phyloP scores from a whole-genome alignment of 2,329 filamentous ascomycete genomes.

The Emmonsiellopsis sp. region DNA sequence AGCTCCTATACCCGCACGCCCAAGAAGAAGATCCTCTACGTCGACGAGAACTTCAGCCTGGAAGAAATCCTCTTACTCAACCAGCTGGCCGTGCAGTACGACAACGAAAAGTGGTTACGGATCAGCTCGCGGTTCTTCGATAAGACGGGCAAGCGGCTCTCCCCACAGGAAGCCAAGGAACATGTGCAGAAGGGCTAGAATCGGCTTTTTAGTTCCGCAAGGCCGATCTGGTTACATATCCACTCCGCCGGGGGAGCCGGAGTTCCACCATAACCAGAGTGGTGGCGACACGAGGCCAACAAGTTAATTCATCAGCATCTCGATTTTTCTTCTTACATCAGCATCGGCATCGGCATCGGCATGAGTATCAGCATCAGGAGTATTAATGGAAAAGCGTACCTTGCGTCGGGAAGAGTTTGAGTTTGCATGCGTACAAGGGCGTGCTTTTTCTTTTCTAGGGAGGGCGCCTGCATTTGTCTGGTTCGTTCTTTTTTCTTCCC shows the following conservation, averaged over 20 bases:
- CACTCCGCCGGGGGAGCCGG: too few species aligned
- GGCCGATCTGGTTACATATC: too few species aligned
- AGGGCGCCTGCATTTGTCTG: neutral
- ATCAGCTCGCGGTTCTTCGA: constrained; percentile 41
- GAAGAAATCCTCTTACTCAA: constrained; percentile 29
- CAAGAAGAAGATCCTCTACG: constrained; percentile 12
- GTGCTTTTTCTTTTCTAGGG: too few species aligned
- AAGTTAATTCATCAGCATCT: too few species aligned
- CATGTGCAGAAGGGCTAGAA: constrained; percentile 7
- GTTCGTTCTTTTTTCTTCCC: constrained; percentile 4
- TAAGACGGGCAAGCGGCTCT: constrained; percentile 38
- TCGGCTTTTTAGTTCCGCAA: neutral
- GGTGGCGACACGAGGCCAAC: too few species aligned
- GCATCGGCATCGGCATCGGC: too few species aligned
- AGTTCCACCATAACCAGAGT: too few species aligned
- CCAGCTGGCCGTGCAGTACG: constrained; percentile 34
- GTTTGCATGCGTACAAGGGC: neutral
- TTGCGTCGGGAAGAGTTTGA: too few species aligned
- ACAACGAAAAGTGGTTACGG: constrained; percentile 36
- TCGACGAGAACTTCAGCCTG: constrained; percentile 18
- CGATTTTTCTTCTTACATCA: too few species aligned
- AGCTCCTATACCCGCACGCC: neutral
- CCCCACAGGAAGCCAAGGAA: constrained; percentile 28
- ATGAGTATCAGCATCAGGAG: too few species aligned
- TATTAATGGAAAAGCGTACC: too few species aligned